A percentile compares a stretch with the other conserved stretches of the same genome.
phyloP scores from a whole-genome alignment of 805 yeast species.

The Torulaspora microellipsoides region DNA sequence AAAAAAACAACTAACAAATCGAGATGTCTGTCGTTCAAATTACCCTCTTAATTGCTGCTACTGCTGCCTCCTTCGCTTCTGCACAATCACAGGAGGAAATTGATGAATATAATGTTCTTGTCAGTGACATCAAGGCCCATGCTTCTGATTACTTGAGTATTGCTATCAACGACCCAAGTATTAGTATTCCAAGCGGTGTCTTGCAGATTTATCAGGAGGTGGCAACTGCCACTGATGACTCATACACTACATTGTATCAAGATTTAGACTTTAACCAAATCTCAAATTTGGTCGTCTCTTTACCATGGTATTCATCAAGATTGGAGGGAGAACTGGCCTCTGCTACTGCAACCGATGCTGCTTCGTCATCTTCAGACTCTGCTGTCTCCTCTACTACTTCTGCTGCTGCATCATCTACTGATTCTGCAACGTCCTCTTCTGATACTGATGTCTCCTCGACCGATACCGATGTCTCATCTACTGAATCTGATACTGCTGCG shows the following conservation, averaged over 20 bases:
- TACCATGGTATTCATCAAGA: slow-evolving; percentile 36
- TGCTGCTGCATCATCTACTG: neutral
- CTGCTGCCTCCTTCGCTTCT: slow-evolving; percentile 17
- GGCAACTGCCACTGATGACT: slow-evolving; percentile 34
- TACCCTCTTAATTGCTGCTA: slow-evolving; percentile 17
- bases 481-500: neutral
- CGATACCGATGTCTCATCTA: slow-evolving; percentile 6
- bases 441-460: neutral
- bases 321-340: slow-evolving; percentile 18
- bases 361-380: neutral
- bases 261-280: slow-evolving; percentile 30
- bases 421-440: neutral
- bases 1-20: too few species aligned
- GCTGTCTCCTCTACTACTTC: neutral
- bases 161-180: slow-evolving; percentile 11
- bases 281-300: slow-evolving; percentile 28
- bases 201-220: slow-evolving; percentile 20
- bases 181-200: slow-evolving; percentile 20
- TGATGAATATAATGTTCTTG: slow-evolving; percentile 21
- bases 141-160: slow-evolving; percentile 19
- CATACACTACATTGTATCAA: slow-evolving; percentile 31
- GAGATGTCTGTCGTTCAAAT: slow-evolving; percentile 16
- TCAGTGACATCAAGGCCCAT: slow-evolving; percentile 21
- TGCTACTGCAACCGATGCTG: slow-evolving; percentile 5
- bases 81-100: slow-evolving; percentile 16